Base-by-base conservation (phyloP, 2,329 filamentous ascomycete genomes). In the Trichoderma endophyticum region DNA sequence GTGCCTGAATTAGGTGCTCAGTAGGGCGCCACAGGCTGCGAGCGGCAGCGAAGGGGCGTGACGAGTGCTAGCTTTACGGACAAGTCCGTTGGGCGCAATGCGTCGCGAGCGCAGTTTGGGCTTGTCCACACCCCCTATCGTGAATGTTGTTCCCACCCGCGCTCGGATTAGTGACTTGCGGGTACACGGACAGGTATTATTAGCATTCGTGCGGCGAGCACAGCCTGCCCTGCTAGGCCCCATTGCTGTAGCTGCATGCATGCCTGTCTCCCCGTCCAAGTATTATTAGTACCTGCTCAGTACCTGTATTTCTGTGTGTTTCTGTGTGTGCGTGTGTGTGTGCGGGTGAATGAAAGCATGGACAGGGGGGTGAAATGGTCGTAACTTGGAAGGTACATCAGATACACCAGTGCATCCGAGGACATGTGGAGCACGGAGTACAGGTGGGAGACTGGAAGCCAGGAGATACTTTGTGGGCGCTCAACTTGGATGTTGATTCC, bases 161-260 rank as follows among this genome's bases (percentile, higher is more conserved):
- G 34, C 28, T 51, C 39, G 70, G 43, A 63, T 21, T 11, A 24
- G 48, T 54, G 48, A 54, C 48, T 54, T 54, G 48, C 48, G 48
- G 48, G 48, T 54, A 54, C 48, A 54, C 48, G 48, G n/a, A 54
- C n/a, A 54, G 48, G 54, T 57, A 72, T 72, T 72, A 72, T 72
- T 72, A 72, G 71, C 71, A 72, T 68, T 71, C 70, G 63, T 66
- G 63, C 61, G 63, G 43, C 48, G 48, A 57, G 60, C 70, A 71
- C 71, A 69, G 71, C 64, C 70, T 68, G 57, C 21, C 36, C 54
- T 34, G 62, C 48, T 28, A 48, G 43, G 36, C 32, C 15, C 54
- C 66, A 61, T 43, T 26, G 3, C 39, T 54, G n/a, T 11, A 39
- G 9, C 39, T 54, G 28, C 15, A 39, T 60, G 57, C 67, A 70